Evolutionary conservation across 805 yeast genomes (phyloP).

Genomic region (Scheffersomyces ergatensis): DNA sequence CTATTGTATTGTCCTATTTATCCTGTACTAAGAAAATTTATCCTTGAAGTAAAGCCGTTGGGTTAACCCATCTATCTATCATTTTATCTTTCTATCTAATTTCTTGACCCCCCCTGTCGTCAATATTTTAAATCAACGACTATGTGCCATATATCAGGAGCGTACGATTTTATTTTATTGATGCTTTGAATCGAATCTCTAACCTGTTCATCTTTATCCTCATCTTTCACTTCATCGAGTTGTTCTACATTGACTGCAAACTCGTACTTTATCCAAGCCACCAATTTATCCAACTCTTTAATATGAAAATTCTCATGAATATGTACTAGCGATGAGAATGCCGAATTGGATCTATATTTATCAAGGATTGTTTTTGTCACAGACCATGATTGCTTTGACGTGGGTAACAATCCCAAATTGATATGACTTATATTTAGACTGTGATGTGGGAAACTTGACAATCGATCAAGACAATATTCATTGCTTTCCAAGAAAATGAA

Average conservation of each 20-base stretch:
- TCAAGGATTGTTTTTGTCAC: constrained; percentile 30
- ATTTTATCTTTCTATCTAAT: background rate
- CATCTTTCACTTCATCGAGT: too few species aligned
- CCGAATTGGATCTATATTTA: constrained; percentile 3
- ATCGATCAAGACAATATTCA: constrained; percentile 44
- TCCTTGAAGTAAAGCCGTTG: too few species aligned
- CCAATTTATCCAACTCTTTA: constrained; percentile 35
- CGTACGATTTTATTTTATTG: constrained; percentile 77
- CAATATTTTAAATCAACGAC: constrained; percentile 33
- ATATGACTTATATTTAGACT: constrained; percentile 50
- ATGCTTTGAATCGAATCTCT: constrained; percentile 42
- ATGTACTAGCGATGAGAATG: constrained; percentile 41
- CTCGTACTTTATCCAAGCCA: constrained; percentile 9
- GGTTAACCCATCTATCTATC: too few species aligned
- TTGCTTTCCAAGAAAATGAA: constrained; percentile 67
- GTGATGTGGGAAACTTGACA: constrained; percentile 14
- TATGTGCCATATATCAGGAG: constrained; percentile 83
- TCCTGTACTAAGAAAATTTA: too few species aligned
- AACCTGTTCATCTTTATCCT: too few species aligned
- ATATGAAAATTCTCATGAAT: constrained; percentile 73
- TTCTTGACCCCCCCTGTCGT: too few species aligned
- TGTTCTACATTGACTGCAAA: too few species aligned
- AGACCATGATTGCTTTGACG: constrained; percentile 62
- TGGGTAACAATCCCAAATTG: constrained; percentile 77
- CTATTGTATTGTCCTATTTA: too few species aligned